Percentiles rank a stretch among this genome's conserved stretches.
These are phyloP conservation scores for Cotoneaster glaucophyllus DNA, from an alignment of 306 rosid species.

Conservation along the genomic window DNA sequence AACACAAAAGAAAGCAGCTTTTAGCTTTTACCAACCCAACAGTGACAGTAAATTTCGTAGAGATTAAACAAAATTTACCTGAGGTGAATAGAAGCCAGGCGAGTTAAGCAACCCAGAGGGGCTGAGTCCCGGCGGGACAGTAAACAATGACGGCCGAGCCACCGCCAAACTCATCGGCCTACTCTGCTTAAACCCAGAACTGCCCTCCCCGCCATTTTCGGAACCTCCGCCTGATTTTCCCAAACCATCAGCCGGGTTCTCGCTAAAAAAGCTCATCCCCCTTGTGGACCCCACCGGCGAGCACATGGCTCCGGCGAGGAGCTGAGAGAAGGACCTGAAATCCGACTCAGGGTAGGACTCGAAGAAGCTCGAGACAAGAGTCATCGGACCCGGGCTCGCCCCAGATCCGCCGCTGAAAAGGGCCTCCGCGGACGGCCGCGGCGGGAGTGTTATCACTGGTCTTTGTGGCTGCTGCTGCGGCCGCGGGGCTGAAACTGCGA, in stretches of 20 bases:
- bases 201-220: slow-evolving; percentile 31
- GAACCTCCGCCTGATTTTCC: slow-evolving; percentile 22
- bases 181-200: slow-evolving; percentile 68
- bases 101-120: slow-evolving; percentile 94
- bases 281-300: slow-evolving; percentile 61
- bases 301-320: slow-evolving; percentile 97
- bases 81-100: slow-evolving; percentile 85
- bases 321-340: slow-evolving; percentile 76
- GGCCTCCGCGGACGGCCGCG: slow-evolving; percentile 76
- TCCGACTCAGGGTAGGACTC: slow-evolving; percentile 45
- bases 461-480: slow-evolving; percentile 16
- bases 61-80: slow-evolving; percentile 32
- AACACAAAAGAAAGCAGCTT: background rate
- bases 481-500: slow-evolving; percentile 21
- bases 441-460: slow-evolving; percentile 78
- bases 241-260: slow-evolving; percentile 25
- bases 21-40: background rate
- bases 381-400: slow-evolving; percentile 93
- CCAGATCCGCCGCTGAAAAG: slow-evolving; percentile 59
- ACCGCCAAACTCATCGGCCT: slow-evolving; percentile 74
- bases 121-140: slow-evolving; percentile 75
- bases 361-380: slow-evolving; percentile 86
- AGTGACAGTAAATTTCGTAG: background rate
- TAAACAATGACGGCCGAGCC: slow-evolving; percentile 68
- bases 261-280: slow-evolving; percentile 9